A percentile compares a stretch with the other conserved stretches of the same genome.
Evolutionary conservation across 768 basidiomycete species (phyloP).

Genomic region (Agrocybe chaxingu): DNA sequence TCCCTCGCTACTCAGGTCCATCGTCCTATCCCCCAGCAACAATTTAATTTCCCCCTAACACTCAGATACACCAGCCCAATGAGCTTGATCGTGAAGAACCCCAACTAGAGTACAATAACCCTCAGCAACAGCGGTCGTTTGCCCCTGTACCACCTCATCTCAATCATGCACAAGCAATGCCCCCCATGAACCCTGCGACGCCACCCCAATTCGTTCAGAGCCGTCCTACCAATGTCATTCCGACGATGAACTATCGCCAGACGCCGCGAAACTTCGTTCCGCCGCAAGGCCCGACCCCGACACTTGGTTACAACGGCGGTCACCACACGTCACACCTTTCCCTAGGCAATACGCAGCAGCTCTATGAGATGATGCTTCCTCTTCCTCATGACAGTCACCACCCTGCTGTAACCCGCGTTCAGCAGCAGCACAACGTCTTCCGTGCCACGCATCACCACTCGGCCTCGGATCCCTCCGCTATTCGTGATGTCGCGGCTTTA

Average conservation of each 20-base stretch:
- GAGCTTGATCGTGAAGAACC: slow-evolving; percentile 41
- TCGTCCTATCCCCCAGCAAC: slow-evolving; percentile 48
- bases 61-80: slow-evolving; percentile 26
- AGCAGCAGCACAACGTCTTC: slow-evolving; percentile 76
- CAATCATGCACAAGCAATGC: slow-evolving; percentile 16
- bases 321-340: slow-evolving; percentile 67
- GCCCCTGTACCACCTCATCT: slow-evolving; percentile 35
- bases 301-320: slow-evolving; percentile 49
- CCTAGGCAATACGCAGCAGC: slow-evolving; percentile 69
- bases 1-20: slow-evolving; percentile 59
- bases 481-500: slow-evolving; percentile 69
- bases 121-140: slow-evolving; percentile 53
- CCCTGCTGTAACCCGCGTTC: slow-evolving; percentile 69
- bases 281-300: slow-evolving; percentile 45
- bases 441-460: slow-evolving; percentile 79
- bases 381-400: slow-evolving; percentile 52
- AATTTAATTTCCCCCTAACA: slow-evolving; percentile 48
- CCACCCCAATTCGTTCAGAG: slow-evolving; percentile 48
- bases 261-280: slow-evolving; percentile 57
- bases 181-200: slow-evolving; percentile 19
- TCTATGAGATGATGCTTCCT: slow-evolving; percentile 79
- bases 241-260: slow-evolving; percentile 57
- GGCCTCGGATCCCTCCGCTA: slow-evolving; percentile 74
- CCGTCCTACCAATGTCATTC: slow-evolving; percentile 46
- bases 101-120: slow-evolving; percentile 51